Evolutionary conservation across 2,329 filamentous ascomycete genomes (phyloP).

Genomic region (Coleophoma eucalyptorum): DNA sequence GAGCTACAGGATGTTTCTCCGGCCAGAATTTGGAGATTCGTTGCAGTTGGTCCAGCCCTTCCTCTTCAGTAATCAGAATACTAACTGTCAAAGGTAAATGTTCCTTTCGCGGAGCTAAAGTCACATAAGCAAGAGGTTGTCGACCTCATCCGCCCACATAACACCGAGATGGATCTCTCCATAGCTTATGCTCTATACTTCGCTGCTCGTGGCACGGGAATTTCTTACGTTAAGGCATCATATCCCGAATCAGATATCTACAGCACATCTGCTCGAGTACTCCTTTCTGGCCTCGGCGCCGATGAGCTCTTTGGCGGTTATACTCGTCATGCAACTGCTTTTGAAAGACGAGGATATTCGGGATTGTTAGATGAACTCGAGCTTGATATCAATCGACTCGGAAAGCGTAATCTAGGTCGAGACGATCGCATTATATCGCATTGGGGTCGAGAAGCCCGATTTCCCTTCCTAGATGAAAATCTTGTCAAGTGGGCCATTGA

Average conservation of each 20-base stretch:
- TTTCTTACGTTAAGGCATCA: constrained; percentile 10
- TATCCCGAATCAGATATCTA: constrained; percentile 36
- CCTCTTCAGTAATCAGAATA: constrained; percentile 9
- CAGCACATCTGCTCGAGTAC: constrained; percentile 70
- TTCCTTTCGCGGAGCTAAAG: constrained; percentile 74
- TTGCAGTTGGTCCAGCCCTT: constrained; percentile 50
- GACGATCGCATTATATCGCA: constrained; percentile 89
- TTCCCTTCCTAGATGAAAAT: constrained; percentile 85
- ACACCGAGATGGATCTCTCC: constrained; percentile 98
- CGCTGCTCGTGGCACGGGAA: constrained; percentile 68
- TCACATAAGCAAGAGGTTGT: constrained; percentile 67
- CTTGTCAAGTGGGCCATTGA: constrained; percentile 78
- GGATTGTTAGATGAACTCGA: constrained; percentile 79
- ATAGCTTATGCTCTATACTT: constrained; percentile 95
- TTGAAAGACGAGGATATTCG: constrained; percentile 60
- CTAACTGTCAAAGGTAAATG: constrained; percentile 56
- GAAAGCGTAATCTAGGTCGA: constrained; percentile 89
- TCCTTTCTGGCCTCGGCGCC: constrained; percentile 89
- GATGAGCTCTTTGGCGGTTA: constrained; percentile 97
- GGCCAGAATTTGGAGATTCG: constrained; percentile 73
- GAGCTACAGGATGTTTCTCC: constrained; percentile 72
- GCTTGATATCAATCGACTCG: constrained; percentile 79
- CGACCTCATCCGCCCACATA: constrained; percentile 82
- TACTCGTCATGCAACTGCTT: constrained; percentile 76
- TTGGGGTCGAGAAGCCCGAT: constrained; percentile 85